Conservation (phyloP, 768 basidiomycete species). For the Trametes sanguinea region DNA sequence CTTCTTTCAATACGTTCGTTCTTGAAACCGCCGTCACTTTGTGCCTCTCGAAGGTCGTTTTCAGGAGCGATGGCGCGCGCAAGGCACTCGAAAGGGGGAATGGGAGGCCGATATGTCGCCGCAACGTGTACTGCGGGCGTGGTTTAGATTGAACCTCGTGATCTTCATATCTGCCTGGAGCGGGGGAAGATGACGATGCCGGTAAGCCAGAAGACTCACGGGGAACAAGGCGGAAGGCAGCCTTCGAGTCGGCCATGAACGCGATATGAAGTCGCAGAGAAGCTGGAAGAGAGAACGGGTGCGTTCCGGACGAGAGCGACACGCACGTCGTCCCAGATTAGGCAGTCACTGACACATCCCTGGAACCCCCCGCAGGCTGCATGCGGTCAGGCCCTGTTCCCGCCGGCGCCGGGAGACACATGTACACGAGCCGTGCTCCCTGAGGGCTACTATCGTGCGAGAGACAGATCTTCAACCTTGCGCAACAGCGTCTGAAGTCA, state of each 20-base stretch:
- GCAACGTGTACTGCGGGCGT: not conserved
- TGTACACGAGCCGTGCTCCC: conserved; percentile 4
- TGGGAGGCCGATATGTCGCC: not conserved
- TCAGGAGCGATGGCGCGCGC: not conserved
- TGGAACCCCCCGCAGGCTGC: not conserved
- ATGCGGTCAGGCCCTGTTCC: not conserved
- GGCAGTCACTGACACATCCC: conserved; percentile 3
- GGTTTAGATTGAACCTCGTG: conserved; percentile 12
- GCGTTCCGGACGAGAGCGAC: conserved; percentile 10
- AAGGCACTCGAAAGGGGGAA: not conserved
- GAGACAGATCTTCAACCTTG: not conserved
- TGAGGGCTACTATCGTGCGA: not conserved
- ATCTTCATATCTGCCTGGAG: not conserved
- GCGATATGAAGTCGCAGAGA: conserved; percentile 4
- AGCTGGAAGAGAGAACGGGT: not conserved
- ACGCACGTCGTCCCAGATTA: conserved; percentile 4
- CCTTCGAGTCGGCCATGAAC: not conserved
- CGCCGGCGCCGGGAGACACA: not conserved
- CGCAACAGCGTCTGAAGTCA: no score
- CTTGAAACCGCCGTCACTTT: not conserved
- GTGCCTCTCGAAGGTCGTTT: not conserved
- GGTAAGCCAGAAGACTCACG: conserved; percentile 4
- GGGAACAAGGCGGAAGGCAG: conserved; percentile 10
- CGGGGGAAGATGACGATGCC: not conserved
- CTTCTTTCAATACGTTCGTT: not conserved